These are phyloP conservation scores for Sphaerobolus stellatus DNA, from an alignment of 1,284 basidiomycete species.

Conservation along the genomic window DNA sequence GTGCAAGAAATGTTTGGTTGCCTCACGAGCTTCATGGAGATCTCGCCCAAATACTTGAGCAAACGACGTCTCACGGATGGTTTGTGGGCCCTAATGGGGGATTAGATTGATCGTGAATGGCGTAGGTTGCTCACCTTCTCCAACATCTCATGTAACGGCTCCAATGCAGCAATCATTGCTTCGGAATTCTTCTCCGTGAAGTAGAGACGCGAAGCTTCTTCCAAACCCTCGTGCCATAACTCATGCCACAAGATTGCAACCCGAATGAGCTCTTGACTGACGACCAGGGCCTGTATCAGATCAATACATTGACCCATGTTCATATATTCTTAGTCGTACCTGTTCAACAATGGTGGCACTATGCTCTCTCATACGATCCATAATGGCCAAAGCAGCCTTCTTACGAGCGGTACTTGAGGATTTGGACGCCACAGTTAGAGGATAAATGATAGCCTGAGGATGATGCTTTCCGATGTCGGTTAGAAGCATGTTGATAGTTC, in stretches of 20 bases:
- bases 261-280: conserved; percentile 94
- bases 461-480: conserved; percentile 95
- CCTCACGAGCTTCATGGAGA: conserved; percentile 91
- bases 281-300: conserved; percentile 85
- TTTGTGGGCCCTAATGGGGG: conserved; percentile 79
- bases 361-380: conserved; percentile 94
- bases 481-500: conserved; percentile 88
- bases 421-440: conserved; percentile 97
- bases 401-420: conserved; percentile 85
- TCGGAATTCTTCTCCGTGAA: conserved; percentile 99
- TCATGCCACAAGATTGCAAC: conserved; percentile 99
- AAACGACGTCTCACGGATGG: conserved; percentile 94
- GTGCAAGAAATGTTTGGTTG: conserved; percentile 82
- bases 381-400: conserved; percentile 84
- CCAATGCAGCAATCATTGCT: conserved; percentile 94
- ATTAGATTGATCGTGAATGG: too few relatives aligned
- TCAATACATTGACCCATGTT: conserved; percentile 11
- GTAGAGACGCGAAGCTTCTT: conserved; percentile 96
- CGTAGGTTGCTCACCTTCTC: conserved; percentile 67
- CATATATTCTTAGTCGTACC: conserved; percentile 35
- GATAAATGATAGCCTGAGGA: conserved; percentile 96
- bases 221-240: conserved; percentile 97
- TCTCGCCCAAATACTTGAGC: conserved; percentile 94
- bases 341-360: conserved; percentile 89
- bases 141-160: conserved; percentile 92